A percentile compares a stretch with the other conserved stretches of the same genome.
Conservation (phyloP, 495 filamentous ascomycete species). For the Penicillium malachiteum region DNA sequence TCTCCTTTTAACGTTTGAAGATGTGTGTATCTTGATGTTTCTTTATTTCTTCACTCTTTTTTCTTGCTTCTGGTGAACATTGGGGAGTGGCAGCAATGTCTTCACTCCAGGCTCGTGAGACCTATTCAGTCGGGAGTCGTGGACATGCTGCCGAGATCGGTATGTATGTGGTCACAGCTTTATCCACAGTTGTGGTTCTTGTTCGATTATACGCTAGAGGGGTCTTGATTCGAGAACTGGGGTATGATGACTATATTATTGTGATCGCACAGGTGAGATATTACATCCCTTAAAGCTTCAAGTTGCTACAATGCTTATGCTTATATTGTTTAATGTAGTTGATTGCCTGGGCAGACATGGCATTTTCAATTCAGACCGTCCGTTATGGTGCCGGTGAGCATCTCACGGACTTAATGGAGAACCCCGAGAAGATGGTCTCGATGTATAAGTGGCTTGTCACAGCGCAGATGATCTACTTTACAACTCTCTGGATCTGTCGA, state of each 20-base stretch:
- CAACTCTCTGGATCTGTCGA: conserved; percentile 20
- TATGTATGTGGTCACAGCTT: conserved; percentile 3
- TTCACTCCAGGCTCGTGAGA: not conserved
- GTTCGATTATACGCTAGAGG: conserved; percentile 9
- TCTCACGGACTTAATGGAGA: not conserved
- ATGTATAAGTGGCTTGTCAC: conserved; percentile 20
- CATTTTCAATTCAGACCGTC: conserved; percentile 3
- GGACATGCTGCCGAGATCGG: conserved; percentile 9
- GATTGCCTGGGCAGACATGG: conserved; percentile 9
- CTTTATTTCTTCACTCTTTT: not conserved
- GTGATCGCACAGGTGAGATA: conserved; percentile 4
- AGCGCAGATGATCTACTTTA: conserved; percentile 21
- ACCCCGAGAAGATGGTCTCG: conserved; percentile 3
- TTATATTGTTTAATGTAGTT: not conserved
- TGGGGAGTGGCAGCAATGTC: not conserved
- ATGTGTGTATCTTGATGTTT: too few species aligned
- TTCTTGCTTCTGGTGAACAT: not conserved
- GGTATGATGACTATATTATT: conserved; percentile 8
- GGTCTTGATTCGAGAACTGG: conserved; percentile 6
- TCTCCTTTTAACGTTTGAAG: too few species aligned
- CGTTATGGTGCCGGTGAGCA: conserved; percentile 7
- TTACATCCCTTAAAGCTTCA: not conserved
- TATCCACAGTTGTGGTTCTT: conserved; percentile 6
- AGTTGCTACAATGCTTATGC: not conserved
- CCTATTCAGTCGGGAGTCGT: conserved; percentile 9